phyloP scores from a whole-genome alignment of 495 filamentous ascomycete species.

The Penicillium subrubescens region DNA sequence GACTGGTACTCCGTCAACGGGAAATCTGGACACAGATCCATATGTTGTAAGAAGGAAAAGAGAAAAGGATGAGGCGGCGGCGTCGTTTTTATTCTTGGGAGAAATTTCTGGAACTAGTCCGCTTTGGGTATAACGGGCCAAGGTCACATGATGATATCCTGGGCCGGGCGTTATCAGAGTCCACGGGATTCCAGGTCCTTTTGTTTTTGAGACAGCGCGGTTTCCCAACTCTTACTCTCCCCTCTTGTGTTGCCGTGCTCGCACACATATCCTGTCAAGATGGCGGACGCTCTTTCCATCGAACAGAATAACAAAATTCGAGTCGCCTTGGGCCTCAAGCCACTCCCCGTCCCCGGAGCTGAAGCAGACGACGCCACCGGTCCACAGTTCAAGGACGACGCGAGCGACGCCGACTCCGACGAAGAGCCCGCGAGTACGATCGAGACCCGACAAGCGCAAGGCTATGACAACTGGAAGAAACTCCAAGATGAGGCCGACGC shows the following conservation, averaged over 20 bases:
- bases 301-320: constrained; percentile 95
- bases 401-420: constrained; percentile 52
- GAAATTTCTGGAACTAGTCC: constrained; percentile 28
- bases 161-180: constrained; percentile 16
- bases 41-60: constrained; percentile 51
- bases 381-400: constrained; percentile 61
- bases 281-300: constrained; percentile 82
- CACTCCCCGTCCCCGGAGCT: constrained; percentile 76
- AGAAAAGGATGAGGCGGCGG: constrained; percentile 35
- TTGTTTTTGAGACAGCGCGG: neutral
- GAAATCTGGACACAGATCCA: constrained; percentile 85
- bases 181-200: neutral
- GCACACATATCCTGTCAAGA: constrained; percentile 39
- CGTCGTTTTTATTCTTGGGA: constrained; percentile 35
- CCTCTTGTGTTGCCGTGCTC: constrained; percentile 8
- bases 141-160: constrained; percentile 15
- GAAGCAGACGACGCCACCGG: constrained; percentile 41
- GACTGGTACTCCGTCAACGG: constrained; percentile 46
- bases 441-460: constrained; percentile 75
- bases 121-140: constrained; percentile 8
- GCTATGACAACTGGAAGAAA: constrained; percentile 73
- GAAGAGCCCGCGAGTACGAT: constrained; percentile 75
- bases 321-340: constrained; percentile 84
- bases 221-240: neutral
- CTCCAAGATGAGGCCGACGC: constrained; percentile 62